These are phyloP conservation scores for Cercospora sojina DNA, from an alignment of 2,329 filamentous ascomycete genomes.

Conservation along the genomic window DNA sequence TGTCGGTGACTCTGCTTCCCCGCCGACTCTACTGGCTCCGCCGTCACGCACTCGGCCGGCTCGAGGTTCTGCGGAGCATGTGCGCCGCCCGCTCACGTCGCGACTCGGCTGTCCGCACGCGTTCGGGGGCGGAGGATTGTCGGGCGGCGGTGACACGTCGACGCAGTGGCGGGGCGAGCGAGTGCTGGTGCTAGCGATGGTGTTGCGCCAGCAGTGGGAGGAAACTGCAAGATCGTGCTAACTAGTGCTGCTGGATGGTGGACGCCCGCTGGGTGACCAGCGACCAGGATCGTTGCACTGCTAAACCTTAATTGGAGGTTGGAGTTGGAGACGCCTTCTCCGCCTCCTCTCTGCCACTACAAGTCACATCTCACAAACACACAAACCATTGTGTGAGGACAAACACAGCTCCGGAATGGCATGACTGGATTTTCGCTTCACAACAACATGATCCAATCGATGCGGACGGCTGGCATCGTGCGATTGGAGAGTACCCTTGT, in stretches of 20 bases:
- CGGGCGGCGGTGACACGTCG: background rate
- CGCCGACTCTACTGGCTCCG: background rate
- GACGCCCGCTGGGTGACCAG: background rate
- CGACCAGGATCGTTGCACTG: background rate
- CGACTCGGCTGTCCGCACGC: background rate
- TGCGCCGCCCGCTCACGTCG: constrained; percentile 2
- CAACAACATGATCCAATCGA: background rate
- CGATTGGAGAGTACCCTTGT: background rate
- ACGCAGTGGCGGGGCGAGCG: background rate
- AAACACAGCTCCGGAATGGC: background rate
- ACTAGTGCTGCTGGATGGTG: background rate
- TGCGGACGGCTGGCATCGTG: background rate
- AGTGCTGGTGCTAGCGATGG: background rate
- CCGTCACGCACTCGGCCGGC: constrained; percentile 3
- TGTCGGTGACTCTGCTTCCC: background rate
- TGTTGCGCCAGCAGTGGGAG: background rate
- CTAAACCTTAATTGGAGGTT: background rate
- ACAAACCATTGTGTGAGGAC: background rate
- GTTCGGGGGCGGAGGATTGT: background rate
- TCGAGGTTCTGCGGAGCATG: background rate
- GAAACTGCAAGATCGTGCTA: background rate
- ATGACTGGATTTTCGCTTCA: background rate
- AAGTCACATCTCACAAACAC: background rate
- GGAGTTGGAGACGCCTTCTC: background rate
- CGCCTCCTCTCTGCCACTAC: background rate